These are phyloP conservation scores for Gossypium turneri DNA, from an alignment of 345 rosid species.

Conservation along the genomic window DNA sequence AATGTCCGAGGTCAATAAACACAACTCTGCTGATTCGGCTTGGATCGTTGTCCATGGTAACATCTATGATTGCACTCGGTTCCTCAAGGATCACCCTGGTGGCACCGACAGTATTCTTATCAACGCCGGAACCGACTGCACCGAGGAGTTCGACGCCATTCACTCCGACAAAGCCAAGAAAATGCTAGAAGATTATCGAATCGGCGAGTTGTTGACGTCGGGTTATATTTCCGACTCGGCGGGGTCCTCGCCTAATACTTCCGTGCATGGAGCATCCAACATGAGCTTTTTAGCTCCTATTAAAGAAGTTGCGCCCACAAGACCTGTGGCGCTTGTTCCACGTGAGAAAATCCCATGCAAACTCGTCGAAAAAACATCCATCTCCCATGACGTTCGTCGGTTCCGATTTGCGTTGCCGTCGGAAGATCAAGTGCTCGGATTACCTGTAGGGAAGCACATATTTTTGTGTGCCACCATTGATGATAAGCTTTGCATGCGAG, in stretches of 20 bases:
- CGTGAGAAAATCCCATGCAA: conserved; percentile 75
- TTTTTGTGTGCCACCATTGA: conserved; percentile 63
- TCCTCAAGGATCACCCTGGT: conserved; percentile 89
- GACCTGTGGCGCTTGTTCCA: conserved; percentile 58
- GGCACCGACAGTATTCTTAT: conserved; percentile 85
- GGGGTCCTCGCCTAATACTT: conserved; percentile 56
- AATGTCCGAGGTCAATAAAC: conserved; percentile 62
- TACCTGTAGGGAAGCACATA: conserved; percentile 84
- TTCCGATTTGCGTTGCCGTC: conserved; percentile 66
- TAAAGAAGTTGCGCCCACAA: conserved; percentile 38
- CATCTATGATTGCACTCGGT: conserved; percentile 85
- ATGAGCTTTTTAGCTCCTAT: conserved; percentile 50
- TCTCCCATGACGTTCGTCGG: conserved; percentile 68
- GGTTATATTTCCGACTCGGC: conserved; percentile 57
- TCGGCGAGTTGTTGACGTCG: conserved; percentile 62
- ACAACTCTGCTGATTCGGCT: conserved; percentile 66
- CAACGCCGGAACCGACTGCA: conserved; percentile 88
- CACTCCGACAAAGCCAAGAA: conserved; percentile 91
- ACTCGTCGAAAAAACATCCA: conserved; percentile 58
- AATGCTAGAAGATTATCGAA: conserved; percentile 65
- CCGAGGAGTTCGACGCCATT: conserved; percentile 93
- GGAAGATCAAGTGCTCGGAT: conserved; percentile 63
- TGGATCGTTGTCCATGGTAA: conserved; percentile 97
- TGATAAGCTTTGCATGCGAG: conserved; percentile 72
- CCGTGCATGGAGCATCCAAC: conserved; percentile 58